Conservation (phyloP, 2,329 filamentous ascomycete species). For the Ophiostoma piceae region DNA sequence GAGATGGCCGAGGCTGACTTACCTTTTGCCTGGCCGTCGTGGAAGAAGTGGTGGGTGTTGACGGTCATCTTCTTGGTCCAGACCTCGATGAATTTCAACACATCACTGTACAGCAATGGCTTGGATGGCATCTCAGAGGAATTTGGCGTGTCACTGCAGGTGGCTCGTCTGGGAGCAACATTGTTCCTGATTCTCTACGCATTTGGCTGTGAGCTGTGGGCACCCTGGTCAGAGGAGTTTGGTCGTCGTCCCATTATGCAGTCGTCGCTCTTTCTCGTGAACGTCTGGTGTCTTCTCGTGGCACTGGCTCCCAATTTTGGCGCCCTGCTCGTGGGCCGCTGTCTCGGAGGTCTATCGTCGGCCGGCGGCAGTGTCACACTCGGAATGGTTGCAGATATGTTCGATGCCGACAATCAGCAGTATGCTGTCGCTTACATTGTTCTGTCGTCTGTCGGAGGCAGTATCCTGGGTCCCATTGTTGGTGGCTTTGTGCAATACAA, state of each 20-base stretch:
- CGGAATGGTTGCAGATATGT: constrained; percentile 71
- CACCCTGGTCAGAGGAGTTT: constrained; percentile 79
- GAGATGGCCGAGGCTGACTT: constrained; percentile 54
- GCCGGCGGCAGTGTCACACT: constrained; percentile 69
- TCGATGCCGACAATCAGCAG: constrained; percentile 65
- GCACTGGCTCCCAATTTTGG: constrained; percentile 68
- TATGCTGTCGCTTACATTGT: constrained; percentile 72
- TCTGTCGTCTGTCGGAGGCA: constrained; percentile 73
- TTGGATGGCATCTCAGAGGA: constrained; percentile 59
- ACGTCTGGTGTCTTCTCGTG: constrained; percentile 69
- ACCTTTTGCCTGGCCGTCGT: constrained; percentile 54
- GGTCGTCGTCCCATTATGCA: constrained; percentile 73
- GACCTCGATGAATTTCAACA: constrained; percentile 75
- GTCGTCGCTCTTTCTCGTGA: constrained; percentile 66
- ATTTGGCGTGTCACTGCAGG: constrained; percentile 63
- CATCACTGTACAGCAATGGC: constrained; percentile 66
- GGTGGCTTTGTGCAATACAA: constrained; percentile 68
- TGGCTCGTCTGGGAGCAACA: constrained; percentile 67
- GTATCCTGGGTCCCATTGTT: constrained; percentile 70
- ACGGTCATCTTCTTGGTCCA: constrained; percentile 69
- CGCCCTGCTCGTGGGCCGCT: constrained; percentile 63
- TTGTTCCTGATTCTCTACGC: constrained; percentile 76
- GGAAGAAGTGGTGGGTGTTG: constrained; percentile 68
- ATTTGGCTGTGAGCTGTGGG: constrained; percentile 84
- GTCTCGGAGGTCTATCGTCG: constrained; percentile 63